phyloP scores from a whole-genome alignment of 805 yeast species.

The Monosporozyma servazzii region DNA sequence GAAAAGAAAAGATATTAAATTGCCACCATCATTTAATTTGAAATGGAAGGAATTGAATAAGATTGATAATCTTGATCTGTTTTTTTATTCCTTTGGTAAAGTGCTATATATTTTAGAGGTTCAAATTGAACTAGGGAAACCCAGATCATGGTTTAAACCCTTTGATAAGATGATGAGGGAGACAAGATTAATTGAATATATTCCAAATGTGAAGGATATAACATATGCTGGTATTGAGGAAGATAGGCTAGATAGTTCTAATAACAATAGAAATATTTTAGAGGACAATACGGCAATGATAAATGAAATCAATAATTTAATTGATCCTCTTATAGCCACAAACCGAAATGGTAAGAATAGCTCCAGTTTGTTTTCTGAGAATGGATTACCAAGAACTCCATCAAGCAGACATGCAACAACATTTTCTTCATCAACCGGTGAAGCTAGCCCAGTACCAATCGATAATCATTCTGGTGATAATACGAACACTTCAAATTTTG shows the following conservation, averaged over 20 bases:
- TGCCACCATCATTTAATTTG: conserved; percentile 27
- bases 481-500: not conserved
- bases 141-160: conserved; percentile 25
- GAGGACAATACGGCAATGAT: not conserved
- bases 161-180: conserved; percentile 18
- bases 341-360: not conserved
- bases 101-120: conserved; percentile 23
- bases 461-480: not conserved
- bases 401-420: not conserved
- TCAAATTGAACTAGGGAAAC: conserved; percentile 22
- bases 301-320: not conserved
- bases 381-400: not conserved
- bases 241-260: conserved; percentile 3
- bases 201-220: conserved; percentile 18
- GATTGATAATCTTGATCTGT: conserved; percentile 19
- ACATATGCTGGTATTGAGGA: conserved; percentile 8
- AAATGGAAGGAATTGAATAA: conserved; percentile 18
- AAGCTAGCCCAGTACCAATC: not conserved
- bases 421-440: not conserved
- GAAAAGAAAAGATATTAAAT: conserved; percentile 12
- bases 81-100: conserved; percentile 24
- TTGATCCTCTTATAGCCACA: not conserved
- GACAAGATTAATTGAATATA: conserved; percentile 18
- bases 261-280: not conserved
- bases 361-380: not conserved